phyloP scores from a whole-genome alignment of 495 filamentous ascomycete genomes.

The Arthonia radiata region DNA sequence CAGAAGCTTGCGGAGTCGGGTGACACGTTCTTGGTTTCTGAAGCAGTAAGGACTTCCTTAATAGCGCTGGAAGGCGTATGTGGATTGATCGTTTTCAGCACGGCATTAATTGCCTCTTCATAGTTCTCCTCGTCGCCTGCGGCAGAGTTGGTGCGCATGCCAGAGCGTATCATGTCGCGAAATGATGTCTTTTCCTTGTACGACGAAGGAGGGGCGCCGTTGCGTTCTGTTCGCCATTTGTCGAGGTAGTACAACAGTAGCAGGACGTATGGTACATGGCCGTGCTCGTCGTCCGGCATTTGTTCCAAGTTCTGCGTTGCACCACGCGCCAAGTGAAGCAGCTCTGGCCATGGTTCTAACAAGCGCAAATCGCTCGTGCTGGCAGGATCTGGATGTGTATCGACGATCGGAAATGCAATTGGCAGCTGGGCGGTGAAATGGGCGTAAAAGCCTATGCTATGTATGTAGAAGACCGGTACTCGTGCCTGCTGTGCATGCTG shows the following conservation, averaged over 20 bases:
- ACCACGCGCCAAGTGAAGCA: slow-evolving; percentile 33
- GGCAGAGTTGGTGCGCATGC: slow-evolving; percentile 43
- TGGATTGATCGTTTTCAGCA: slow-evolving; percentile 54
- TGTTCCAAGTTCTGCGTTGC: slow-evolving; percentile 39
- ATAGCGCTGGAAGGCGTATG: slow-evolving; percentile 40
- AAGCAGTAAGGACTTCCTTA: slow-evolving; percentile 53
- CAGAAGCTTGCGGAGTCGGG: slow-evolving; percentile 43
- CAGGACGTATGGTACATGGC: slow-evolving; percentile 73
- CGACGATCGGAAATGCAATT: slow-evolving; percentile 68
- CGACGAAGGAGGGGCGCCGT: slow-evolving; percentile 37
- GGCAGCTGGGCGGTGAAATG: slow-evolving; percentile 58
- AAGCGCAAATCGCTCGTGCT: slow-evolving; percentile 69
- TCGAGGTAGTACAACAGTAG: slow-evolving; percentile 70
- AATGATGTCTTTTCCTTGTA: slow-evolving; percentile 82
- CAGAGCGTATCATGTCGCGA: slow-evolving; percentile 35
- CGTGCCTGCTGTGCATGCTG: slow-evolving; percentile 30
- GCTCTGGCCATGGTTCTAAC: slow-evolving; percentile 67
- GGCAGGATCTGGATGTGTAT: slow-evolving; percentile 81
- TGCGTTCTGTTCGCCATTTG: slow-evolving; percentile 52
- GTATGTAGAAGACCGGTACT: slow-evolving; percentile 57
- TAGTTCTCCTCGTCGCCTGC: slow-evolving; percentile 95
- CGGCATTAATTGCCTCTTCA: slow-evolving; percentile 71
- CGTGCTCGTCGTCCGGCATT: slow-evolving; percentile 65
- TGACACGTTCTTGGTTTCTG: slow-evolving; percentile 24
- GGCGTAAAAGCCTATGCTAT: slow-evolving; percentile 73